Percentiles rank a stretch among this genome's conserved stretches.
Evolutionary conservation across 2,329 filamentous ascomycete species (phyloP).

Genomic region (Pyricularia pennisetigena): DNA sequence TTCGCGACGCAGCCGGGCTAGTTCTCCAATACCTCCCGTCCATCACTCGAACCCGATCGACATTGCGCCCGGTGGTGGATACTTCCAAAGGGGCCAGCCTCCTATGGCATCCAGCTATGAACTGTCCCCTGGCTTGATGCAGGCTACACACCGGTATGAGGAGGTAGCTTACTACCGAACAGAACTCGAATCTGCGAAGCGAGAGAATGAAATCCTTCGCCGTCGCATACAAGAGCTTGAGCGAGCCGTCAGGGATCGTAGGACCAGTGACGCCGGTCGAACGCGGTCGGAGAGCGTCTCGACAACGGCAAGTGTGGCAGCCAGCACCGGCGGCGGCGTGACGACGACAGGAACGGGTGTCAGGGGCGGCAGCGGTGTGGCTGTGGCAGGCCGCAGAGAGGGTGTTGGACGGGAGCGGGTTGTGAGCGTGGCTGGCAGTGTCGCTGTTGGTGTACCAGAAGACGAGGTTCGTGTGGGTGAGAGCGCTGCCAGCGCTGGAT

Average conservation of each 20-base stretch:
- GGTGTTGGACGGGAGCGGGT: constrained; percentile 25
- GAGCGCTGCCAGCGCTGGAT: constrained; percentile 44
- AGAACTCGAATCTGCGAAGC: constrained; percentile 51
- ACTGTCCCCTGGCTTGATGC: constrained; percentile 43
- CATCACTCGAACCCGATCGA: constrained; percentile 27
- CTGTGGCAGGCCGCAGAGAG: constrained; percentile 36
- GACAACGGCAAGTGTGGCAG: constrained; percentile 38
- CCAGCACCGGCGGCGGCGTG: constrained; percentile 12
- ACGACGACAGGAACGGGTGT: constrained; percentile 15
- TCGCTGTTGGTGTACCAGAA: constrained; percentile 46
- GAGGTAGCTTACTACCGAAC: constrained; percentile 50
- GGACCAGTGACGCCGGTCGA: constrained; percentile 35
- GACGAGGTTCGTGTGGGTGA: constrained; percentile 52
- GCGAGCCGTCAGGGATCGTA: constrained; percentile 37
- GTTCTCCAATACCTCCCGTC: constrained; percentile 31
- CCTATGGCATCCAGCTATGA: constrained; percentile 20
- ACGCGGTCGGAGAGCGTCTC: constrained; percentile 40
- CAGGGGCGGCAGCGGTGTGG: constrained; percentile 26
- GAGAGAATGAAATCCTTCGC: constrained; percentile 54
- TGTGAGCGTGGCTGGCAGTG: constrained; percentile 31
- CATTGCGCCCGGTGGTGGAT: constrained; percentile 12
- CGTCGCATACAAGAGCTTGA: constrained; percentile 53
- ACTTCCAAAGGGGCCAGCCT: constrained; percentile 18
- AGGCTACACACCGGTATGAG: constrained; percentile 50
- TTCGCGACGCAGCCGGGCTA: constrained; percentile 41